Evolutionary conservation across 306 rosid species (phyloP).

Genomic region (Sphenostylis stenocarpa): DNA sequence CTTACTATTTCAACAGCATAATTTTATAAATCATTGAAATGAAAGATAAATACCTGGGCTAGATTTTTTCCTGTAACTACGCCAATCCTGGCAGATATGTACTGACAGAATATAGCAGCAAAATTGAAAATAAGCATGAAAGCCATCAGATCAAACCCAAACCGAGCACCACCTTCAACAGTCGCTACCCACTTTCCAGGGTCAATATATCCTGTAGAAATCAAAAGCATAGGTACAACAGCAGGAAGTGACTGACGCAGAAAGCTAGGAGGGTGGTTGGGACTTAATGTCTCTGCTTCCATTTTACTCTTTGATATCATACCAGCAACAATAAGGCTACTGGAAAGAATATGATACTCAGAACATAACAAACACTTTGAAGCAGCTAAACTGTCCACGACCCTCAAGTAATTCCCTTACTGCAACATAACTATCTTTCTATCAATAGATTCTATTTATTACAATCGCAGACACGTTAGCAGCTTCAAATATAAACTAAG

Average conservation of each 20-base stretch:
- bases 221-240: constrained; percentile 66
- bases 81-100: constrained; percentile 83
- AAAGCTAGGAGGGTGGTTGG: constrained; percentile 39
- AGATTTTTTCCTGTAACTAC: constrained; percentile 82
- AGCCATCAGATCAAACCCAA: constrained; percentile 72
- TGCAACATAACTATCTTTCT: constrained; percentile 14
- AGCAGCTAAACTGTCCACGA: constrained; percentile 37
- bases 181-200: constrained; percentile 96
- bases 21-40: constrained; percentile 9
- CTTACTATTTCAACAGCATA: background rate
- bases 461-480: constrained; percentile 16
- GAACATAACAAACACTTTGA: constrained; percentile 25
- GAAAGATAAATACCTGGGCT: constrained; percentile 70
- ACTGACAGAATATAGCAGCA: constrained; percentile 90
- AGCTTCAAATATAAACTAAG: constrained; percentile 19
- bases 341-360: constrained; percentile 19
- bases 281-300: constrained; percentile 48
- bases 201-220: constrained; percentile 84
- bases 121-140: constrained; percentile 73
- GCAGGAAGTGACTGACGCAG: constrained; percentile 61
- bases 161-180: constrained; percentile 86
- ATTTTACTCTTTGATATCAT: constrained; percentile 37
- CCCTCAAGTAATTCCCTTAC: constrained; percentile 24
- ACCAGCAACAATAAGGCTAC: constrained; percentile 33
- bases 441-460: constrained; percentile 12